Evolutionary conservation across 306 rosid species (phyloP).

Genomic region (Argentina anserina): DNA sequence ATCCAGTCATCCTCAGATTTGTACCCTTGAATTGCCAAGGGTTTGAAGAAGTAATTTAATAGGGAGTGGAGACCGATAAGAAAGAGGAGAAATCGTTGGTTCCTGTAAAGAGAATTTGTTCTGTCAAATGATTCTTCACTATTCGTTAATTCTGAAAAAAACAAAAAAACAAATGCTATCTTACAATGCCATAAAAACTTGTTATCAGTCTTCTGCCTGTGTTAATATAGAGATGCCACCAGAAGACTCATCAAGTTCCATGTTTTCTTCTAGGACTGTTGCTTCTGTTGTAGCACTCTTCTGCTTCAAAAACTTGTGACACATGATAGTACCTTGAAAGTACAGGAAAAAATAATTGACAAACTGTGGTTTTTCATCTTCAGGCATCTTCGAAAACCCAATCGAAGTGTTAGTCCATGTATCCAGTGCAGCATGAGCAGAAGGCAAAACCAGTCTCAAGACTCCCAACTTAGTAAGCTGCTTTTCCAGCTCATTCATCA

Average conservation of each 20-base stretch:
- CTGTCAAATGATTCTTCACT: not conserved
- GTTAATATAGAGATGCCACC: not conserved
- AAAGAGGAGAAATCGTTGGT: no score
- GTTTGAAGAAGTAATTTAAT: no score
- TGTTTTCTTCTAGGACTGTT: not conserved
- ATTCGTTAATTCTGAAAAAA: not conserved
- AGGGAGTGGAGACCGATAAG: no score
- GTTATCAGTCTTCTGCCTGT: not conserved
- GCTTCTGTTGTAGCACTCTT: not conserved
- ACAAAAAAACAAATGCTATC: not conserved
- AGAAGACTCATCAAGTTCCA: not conserved
- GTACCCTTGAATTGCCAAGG: no score
- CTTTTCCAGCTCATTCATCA: constrained; percentile 57
- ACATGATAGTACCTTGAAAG: constrained; percentile 42
- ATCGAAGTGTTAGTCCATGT: constrained; percentile 50
- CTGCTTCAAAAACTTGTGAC: constrained; percentile 40
- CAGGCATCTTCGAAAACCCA: constrained; percentile 41
- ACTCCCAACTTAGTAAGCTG: constrained; percentile 42
- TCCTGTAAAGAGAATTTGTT: not conserved
- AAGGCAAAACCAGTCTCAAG: constrained; percentile 46
- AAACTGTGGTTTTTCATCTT: constrained; percentile 24
- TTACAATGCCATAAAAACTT: not conserved
- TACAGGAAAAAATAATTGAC: constrained; percentile 27
- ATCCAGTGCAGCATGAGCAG: constrained; percentile 14
- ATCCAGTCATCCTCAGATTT: no score